These are phyloP conservation scores for Pharus latifolius DNA, from an alignment of 176 grass and related monocot species.

Conservation along the genomic window DNA sequence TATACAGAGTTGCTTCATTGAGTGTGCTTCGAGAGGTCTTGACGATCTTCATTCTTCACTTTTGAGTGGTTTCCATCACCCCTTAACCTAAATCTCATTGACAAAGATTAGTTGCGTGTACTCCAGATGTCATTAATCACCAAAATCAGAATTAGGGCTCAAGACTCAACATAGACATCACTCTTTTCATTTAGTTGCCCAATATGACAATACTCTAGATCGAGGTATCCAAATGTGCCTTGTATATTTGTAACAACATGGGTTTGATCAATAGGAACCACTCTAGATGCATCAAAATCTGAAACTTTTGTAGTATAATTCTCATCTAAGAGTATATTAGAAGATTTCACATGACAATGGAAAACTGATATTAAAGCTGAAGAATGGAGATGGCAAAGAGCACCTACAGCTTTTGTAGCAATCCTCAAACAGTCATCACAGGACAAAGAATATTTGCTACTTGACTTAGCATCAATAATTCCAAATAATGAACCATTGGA, in stretches of 20 bases:
- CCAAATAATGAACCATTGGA: conserved; percentile 8
- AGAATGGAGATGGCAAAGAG: not conserved
- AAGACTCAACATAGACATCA: too few relatives aligned
- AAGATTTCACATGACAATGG: conserved; percentile 17
- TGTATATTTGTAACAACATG: conserved; percentile 8
- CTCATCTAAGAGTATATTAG: not conserved
- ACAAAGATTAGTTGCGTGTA: too few relatives aligned
- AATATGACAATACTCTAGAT: conserved; percentile 6
- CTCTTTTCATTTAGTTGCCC: conserved; percentile 13
- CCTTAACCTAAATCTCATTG: too few relatives aligned
- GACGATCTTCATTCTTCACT: too few relatives aligned
- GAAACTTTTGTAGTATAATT: conserved; percentile 9
- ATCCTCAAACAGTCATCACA: not conserved
- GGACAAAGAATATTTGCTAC: not conserved
- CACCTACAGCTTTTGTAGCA: not conserved
- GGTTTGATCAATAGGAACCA: conserved; percentile 10
- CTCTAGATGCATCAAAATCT: conserved; percentile 20
- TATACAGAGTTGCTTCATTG: too few relatives aligned
- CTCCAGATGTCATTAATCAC: too few relatives aligned
- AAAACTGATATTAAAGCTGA: not conserved
- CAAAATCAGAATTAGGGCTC: too few relatives aligned
- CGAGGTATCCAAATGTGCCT: conserved; percentile 17
- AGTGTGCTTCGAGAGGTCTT: too few relatives aligned
- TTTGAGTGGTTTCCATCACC: too few relatives aligned
- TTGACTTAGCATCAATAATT: not conserved